phyloP scores from a whole-genome alignment of 129 eudicot genomes.

The Saposhnikovia divaricata region DNA sequence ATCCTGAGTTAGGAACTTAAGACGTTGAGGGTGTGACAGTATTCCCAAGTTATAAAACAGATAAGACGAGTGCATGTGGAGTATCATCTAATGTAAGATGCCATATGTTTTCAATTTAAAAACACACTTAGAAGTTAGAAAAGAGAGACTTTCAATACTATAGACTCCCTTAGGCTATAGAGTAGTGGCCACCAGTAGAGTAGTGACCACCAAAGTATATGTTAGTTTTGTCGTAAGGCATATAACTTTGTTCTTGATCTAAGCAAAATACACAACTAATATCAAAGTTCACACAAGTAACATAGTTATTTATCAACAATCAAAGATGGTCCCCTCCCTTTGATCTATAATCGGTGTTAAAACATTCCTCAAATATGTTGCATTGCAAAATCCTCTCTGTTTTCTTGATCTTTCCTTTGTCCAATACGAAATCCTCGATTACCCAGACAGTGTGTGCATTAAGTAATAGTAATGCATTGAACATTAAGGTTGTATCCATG shows the following conservation, averaged over 20 bases:
- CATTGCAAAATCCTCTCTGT: not conserved
- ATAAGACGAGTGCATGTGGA: not conserved
- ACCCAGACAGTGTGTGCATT: not conserved
- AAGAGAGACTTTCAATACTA: not conserved
- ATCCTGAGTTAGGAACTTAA: not conserved
- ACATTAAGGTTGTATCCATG: constrained; percentile 2
- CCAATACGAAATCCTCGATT: constrained; percentile 2
- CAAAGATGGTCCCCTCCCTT: constrained; percentile 4
- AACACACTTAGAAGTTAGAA: not conserved
- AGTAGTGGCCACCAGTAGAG: not conserved
- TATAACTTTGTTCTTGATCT: not conserved
- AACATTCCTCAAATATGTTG: not conserved
- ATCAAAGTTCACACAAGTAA: not conserved
- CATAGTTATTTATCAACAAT: not conserved
- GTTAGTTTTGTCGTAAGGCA: not conserved
- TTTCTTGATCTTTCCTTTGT: constrained; percentile 1
- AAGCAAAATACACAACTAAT: not conserved
- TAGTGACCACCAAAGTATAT: not conserved
- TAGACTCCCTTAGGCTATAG: not conserved
- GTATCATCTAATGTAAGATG: not conserved
- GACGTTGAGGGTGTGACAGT: not conserved
- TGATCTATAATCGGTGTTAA: not conserved
- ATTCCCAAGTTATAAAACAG: not conserved
- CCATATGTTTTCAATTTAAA: not conserved
- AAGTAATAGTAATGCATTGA: not conserved